These are phyloP conservation scores for Pachysandra terminalis DNA, from an alignment of 164 flowering plant genomes.

Conservation along the genomic window DNA sequence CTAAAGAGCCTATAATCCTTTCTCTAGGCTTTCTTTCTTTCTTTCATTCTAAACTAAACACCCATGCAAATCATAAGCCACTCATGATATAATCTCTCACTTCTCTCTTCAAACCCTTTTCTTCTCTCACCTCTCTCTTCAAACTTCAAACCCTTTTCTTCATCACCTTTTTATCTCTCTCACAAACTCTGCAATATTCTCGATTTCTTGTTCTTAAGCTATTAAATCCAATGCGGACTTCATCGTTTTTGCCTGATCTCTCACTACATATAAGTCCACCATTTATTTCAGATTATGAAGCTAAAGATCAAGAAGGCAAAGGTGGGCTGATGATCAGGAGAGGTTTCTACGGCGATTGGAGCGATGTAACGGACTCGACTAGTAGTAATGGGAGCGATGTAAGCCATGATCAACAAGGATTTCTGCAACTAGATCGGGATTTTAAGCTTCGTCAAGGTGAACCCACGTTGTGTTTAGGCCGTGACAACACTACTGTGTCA, in stretches of 20 bases:
- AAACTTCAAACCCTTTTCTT: too few species aligned
- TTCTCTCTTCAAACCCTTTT: conserved; percentile 10
- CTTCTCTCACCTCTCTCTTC: too few species aligned
- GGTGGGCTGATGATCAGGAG: conserved; percentile 23
- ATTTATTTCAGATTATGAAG: conserved; percentile 20
- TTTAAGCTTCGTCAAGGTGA: conserved; percentile 13
- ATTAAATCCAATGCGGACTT: conserved; percentile 29
- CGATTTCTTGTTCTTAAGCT: not conserved
- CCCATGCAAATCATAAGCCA: conserved; percentile 76
- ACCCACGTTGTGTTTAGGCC: conserved; percentile 59
- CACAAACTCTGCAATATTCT: too few species aligned
- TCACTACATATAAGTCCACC: conserved; percentile 88
- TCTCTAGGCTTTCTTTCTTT: not conserved
- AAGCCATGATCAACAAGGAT: conserved; percentile 62
- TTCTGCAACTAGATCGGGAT: conserved; percentile 21
- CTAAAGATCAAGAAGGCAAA: conserved; percentile 17
- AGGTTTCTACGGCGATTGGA: conserved; percentile 27
- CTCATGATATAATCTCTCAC: conserved; percentile 86
- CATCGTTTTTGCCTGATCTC: conserved; percentile 56
- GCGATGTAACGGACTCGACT: conserved; percentile 49
- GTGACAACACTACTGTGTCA: conserved; percentile 27
- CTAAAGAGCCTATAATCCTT: conserved; percentile 23
- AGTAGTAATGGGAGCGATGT: conserved; percentile 68
- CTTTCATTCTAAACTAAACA: conserved; percentile 11
- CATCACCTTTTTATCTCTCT: too few species aligned